Percentiles rank a stretch among this genome's conserved stretches.
Evolutionary conservation across 768 basidiomycete genomes (phyloP).

Genomic region (Tylopilus cervinicoccineus): DNA sequence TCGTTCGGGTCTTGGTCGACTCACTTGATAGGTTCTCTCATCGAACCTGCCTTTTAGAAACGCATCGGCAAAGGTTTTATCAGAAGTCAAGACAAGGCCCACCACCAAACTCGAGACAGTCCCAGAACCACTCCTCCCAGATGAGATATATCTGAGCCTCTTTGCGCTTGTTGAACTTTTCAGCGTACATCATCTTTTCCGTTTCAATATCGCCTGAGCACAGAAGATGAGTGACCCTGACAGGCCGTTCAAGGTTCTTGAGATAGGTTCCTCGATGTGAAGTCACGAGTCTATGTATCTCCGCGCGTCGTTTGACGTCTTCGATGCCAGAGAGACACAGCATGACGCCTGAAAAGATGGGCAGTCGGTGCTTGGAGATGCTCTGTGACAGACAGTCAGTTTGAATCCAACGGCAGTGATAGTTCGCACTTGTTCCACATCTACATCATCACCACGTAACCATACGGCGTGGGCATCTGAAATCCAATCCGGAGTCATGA

Average conservation of each 20-base stretch:
- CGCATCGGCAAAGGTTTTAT: not conserved
- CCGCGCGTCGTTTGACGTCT: conserved; percentile 52
- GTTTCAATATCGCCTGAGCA: conserved; percentile 64
- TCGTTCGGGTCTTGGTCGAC: conserved; percentile 57
- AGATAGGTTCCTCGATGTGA: conserved; percentile 64
- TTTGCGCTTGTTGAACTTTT: conserved; percentile 63
- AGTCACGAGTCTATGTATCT: conserved; percentile 61
- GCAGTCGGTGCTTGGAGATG: conserved; percentile 56
- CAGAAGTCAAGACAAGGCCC: conserved; percentile 9
- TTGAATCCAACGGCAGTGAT: not conserved
- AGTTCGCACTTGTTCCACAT: conserved; percentile 51
- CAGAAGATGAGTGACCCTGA: conserved; percentile 81
- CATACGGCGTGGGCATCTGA: conserved; percentile 65
- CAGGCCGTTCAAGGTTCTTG: conserved; percentile 72
- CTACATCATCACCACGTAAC: conserved; percentile 78
- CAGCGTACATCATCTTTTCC: conserved; percentile 76
- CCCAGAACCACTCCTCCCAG: conserved; percentile 99
- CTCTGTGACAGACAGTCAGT: conserved; percentile 40
- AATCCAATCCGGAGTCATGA: conserved; percentile 78
- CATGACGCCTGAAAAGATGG: conserved; percentile 65
- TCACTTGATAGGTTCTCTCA: conserved; percentile 56
- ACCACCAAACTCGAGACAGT: conserved; percentile 76
- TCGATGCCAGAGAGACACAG: conserved; percentile 76
- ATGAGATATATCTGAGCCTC: conserved; percentile 76
- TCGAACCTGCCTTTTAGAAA: conserved; percentile 52